Percentiles rank a stretch among this genome's conserved stretches.
phyloP scores from a whole-genome alignment of 257 asterid species.

The Ilex asprella region DNA sequence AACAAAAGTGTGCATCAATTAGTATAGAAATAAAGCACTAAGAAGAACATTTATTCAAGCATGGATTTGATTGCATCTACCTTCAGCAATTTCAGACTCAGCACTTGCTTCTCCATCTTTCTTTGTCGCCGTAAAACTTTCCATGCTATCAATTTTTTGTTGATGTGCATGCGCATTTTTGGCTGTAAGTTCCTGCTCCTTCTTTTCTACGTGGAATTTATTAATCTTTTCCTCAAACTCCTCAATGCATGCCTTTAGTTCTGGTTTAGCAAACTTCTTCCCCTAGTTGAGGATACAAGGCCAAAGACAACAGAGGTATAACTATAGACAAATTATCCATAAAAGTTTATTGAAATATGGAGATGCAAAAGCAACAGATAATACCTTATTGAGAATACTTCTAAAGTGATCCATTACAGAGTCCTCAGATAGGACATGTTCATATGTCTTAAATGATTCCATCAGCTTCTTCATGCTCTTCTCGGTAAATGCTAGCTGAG shows the following conservation, averaged over 20 bases:
- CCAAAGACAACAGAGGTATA: background rate
- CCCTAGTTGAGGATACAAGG: slow-evolving; percentile 39
- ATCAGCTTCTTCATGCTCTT: slow-evolving; percentile 84
- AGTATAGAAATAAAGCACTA: no score
- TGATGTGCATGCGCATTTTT: slow-evolving; percentile 79
- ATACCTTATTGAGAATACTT: slow-evolving; percentile 78
- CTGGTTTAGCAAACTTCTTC: slow-evolving; percentile 89
- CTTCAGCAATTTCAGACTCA: slow-evolving; percentile 68
- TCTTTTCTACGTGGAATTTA: slow-evolving; percentile 67
- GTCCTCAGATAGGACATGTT: slow-evolving; percentile 75
- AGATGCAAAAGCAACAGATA: slow-evolving; percentile 1
- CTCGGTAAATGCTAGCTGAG: slow-evolving; percentile 86
- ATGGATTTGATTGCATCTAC: slow-evolving; percentile 26
- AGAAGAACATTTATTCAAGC: background rate
- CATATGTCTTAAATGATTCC: slow-evolving; percentile 74
- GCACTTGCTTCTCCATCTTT: slow-evolving; percentile 42
- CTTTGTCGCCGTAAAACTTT: slow-evolving; percentile 26
- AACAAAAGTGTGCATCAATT: no score
- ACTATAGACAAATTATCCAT: slow-evolving; percentile 1
- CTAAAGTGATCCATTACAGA: slow-evolving; percentile 77
- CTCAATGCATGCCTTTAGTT: slow-evolving; percentile 69
- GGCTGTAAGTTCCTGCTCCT: slow-evolving; percentile 72
- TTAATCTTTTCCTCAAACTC: slow-evolving; percentile 83
- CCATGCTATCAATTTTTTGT: slow-evolving; percentile 47
- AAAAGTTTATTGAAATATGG: background rate